phyloP scores from a whole-genome alignment of 2,329 filamentous ascomycete species.

The Talaromyces sp. region DNA sequence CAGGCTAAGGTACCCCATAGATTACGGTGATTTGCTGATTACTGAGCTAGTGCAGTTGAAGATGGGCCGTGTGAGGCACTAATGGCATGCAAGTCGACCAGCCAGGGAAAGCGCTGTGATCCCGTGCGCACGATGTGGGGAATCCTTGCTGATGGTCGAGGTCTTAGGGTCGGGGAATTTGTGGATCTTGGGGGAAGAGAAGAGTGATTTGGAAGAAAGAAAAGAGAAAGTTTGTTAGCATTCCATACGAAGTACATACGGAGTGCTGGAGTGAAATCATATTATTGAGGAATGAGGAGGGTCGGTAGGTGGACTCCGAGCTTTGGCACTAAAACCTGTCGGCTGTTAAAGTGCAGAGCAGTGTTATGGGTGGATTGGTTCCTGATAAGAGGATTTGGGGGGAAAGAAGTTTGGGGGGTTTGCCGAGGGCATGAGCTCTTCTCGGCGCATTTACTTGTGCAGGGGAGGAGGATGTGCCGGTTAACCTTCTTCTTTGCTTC shows the following conservation, averaged over 20 bases:
- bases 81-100: neutral
- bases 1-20: neutral
- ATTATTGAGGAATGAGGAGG: neutral
- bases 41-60: neutral
- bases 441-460: neutral
- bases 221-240: neutral
- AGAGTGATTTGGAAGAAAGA: neutral
- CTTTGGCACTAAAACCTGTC: neutral
- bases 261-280: neutral
- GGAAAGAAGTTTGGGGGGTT: neutral
- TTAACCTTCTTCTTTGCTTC: too few relatives aligned
- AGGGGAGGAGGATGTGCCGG: too few relatives aligned
- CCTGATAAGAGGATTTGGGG: too few relatives aligned
- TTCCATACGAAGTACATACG: too few relatives aligned
- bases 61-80: neutral
- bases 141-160: slow-evolving; percentile 4
- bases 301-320: slow-evolving; percentile 2
- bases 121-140: slow-evolving; percentile 10
- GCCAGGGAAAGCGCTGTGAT: slow-evolving; percentile 1
- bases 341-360: neutral
- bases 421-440: neutral
- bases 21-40: neutral
- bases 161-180: slow-evolving; percentile 9
- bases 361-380: slow-evolving; percentile 8
- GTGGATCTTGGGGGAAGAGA: neutral